Conservation (phyloP, 2,329 filamentous ascomycete genomes). For the Cladosporium sp. region DNA sequence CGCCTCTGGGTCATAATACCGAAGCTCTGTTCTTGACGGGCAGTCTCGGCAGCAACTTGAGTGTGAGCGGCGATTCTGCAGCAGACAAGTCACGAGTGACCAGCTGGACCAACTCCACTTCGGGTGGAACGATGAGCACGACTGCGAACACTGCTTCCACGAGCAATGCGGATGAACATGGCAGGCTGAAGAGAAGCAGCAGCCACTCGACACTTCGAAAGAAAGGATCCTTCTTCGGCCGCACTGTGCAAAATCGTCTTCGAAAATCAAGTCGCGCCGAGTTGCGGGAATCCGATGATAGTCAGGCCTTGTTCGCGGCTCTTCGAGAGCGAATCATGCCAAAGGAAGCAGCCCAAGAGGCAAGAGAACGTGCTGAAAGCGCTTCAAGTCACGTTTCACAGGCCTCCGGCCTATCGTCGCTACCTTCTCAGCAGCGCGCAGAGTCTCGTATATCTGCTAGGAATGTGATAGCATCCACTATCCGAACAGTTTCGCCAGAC, state of each 20-base stretch:
- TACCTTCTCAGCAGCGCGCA: conserved; percentile 21
- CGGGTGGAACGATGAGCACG: conserved; percentile 50
- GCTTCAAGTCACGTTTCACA: conserved; percentile 34
- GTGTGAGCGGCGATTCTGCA: conserved; percentile 40
- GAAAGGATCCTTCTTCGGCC: conserved; percentile 29
- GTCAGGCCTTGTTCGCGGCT: conserved; percentile 59
- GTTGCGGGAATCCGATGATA: conserved; percentile 42
- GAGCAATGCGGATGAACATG: conserved; percentile 13
- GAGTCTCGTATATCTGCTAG: not conserved
- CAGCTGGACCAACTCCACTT: conserved; percentile 66
- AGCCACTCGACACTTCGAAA: conserved; percentile 24
- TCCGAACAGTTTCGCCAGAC: conserved; percentile 26
- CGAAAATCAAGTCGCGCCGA: conserved; percentile 27
- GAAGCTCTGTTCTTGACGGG: conserved; percentile 20
- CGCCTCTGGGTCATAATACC: not conserved
- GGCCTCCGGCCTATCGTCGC: conserved; percentile 20
- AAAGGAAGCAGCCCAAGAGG: not conserved
- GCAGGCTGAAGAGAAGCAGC: conserved; percentile 14
- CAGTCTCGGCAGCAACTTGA: conserved; percentile 45
- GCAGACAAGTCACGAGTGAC: conserved; percentile 61
- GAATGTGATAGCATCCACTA: conserved; percentile 18
- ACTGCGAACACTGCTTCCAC: conserved; percentile 31
- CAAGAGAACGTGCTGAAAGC: not conserved
- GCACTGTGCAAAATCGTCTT: conserved; percentile 24
- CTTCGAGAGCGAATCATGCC: conserved; percentile 48